Percentiles rank a stretch among this genome's conserved stretches.
Conservation (phyloP, 176 grass and related monocot species). For the Avena insularis region DNA sequence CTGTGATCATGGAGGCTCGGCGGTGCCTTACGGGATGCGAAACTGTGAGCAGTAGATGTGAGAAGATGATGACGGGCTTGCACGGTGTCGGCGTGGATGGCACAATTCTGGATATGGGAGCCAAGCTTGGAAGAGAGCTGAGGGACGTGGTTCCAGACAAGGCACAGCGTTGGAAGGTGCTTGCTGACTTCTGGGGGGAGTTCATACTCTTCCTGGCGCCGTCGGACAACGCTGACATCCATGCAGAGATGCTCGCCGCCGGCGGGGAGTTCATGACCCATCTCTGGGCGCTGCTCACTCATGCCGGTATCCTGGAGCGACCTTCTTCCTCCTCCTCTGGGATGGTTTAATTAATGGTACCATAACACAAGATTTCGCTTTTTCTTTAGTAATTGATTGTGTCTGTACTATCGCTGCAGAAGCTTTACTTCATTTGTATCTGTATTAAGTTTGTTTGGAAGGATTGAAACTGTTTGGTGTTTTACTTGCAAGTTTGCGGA, state of each 20-base stretch:
- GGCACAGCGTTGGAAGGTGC: slow-evolving; percentile 22
- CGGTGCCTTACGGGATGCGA: not conserved
- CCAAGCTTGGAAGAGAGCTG: slow-evolving; percentile 31
- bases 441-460: not conserved
- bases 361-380: not conserved
- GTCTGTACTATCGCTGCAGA: not conserved
- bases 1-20: slow-evolving; percentile 24
- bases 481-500: not conserved
- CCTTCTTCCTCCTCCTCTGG: not conserved
- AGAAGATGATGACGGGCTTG: slow-evolving; percentile 5
- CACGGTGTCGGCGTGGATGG: not conserved
- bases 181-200: slow-evolving; percentile 33
- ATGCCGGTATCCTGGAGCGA: slow-evolving; percentile 32
- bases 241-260: slow-evolving; percentile 26
- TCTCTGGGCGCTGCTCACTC: slow-evolving; percentile 35
- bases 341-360: not conserved
- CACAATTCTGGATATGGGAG: slow-evolving; percentile 17
- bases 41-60: slow-evolving; percentile 2
- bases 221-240: slow-evolving; percentile 11
- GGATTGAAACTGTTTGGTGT: not conserved
- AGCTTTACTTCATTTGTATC: not conserved
- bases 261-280: slow-evolving; percentile 39
- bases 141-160: not conserved
- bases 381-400: not conserved
- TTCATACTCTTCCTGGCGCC: slow-evolving; percentile 36